Conservation (phyloP, 164 flowering plant genomes). For the Euptelea pleiosperma region DNA sequence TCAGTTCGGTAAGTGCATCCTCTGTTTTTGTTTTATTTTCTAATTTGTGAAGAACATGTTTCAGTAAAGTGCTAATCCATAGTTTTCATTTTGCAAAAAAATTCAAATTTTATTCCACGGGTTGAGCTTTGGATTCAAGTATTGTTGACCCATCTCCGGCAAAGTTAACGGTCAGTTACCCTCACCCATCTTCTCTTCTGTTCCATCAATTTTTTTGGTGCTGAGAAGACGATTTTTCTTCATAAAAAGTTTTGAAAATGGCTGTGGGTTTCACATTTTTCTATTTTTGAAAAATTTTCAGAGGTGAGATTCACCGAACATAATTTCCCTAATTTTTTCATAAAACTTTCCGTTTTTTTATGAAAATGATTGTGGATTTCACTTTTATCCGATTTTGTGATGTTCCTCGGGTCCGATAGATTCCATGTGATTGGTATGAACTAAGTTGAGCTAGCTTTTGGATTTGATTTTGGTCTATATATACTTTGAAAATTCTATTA, state of each 20-base stretch:
- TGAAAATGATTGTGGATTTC: slow-evolving; percentile 17
- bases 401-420: slow-evolving; percentile 23
- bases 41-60: too few relatives aligned
- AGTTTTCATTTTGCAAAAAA: too few relatives aligned
- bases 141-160: too few relatives aligned
- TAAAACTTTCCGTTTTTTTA: background rate
- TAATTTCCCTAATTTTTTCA: too few relatives aligned
- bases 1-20: too few relatives aligned
- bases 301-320: too few relatives aligned
- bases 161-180: slow-evolving; percentile 8
- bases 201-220: background rate
- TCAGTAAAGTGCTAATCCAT: too few relatives aligned
- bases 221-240: background rate
- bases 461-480: slow-evolving; percentile 14
- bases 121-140: too few relatives aligned
- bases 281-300: too few relatives aligned
- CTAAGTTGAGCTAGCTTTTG: slow-evolving; percentile 6
- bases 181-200: background rate
- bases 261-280: background rate
- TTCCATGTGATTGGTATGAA: slow-evolving; percentile 12
- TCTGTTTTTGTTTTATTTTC: too few relatives aligned
- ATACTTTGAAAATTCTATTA: background rate
- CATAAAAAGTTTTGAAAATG: background rate
- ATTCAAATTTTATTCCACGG: too few relatives aligned
- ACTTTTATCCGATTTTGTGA: slow-evolving; percentile 7